Evolutionary conservation across 2,329 filamentous ascomycete species (phyloP).

Genomic region (Cladosporium colombiae): DNA sequence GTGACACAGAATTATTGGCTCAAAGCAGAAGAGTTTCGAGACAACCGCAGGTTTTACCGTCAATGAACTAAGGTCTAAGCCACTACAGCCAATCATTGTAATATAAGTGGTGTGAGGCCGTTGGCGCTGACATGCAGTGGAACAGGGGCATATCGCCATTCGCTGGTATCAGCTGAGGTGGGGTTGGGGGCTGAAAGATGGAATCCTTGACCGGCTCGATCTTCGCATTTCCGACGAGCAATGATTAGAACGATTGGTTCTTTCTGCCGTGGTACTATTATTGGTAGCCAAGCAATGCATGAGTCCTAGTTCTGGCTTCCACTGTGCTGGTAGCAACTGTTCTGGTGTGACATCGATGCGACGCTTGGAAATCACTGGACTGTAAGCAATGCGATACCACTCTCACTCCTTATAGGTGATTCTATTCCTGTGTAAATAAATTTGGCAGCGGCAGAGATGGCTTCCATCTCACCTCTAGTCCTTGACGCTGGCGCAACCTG

Average conservation of each 20-base stretch:
- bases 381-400: not conserved
- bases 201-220: not conserved
- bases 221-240: not conserved
- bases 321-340: not conserved
- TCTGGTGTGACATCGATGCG: not conserved
- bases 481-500: slow-evolving; percentile 17
- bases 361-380: not conserved
- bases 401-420: not conserved
- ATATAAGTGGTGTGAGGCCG: not conserved
- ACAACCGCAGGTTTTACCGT: not conserved
- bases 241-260: not conserved
- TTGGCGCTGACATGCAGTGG: not conserved
- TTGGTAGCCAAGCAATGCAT: not conserved
- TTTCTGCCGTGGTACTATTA: not conserved
- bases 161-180: slow-evolving; percentile 2
- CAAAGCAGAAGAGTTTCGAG: not conserved
- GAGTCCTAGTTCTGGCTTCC: not conserved
- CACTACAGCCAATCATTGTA: not conserved
- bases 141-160: not conserved
- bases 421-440: not conserved
- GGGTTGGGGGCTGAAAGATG: slow-evolving; percentile 8
- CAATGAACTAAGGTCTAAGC: not conserved
- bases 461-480: slow-evolving; percentile 20
- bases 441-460: not conserved
- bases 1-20: not conserved